Evolutionary conservation across 169 alveolate genomes (phyloP), one percentile per base, ranked within the genome.

Genomic region (Cryptosporidium felis): DNA sequence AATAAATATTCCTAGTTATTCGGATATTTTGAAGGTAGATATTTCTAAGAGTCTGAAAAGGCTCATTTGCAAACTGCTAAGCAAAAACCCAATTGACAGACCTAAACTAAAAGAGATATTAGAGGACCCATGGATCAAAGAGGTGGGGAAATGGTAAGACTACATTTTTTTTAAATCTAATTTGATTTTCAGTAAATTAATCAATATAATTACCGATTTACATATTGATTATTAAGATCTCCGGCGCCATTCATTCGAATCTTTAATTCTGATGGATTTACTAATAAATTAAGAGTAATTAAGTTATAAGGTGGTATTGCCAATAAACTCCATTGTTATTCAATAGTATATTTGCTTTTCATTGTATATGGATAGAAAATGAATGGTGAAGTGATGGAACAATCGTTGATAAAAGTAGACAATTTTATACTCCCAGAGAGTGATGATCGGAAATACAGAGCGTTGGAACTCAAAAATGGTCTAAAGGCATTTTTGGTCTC

Each of bases 401-500:
- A n/a, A n/a, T n/a, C n/a, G n/a, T n/a, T n/a, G n/a, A n/a, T n/a
- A 23, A 49, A 23, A 23, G 66, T 53, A 18, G 58, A 49, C 3
- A 36, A 58, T 6, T 10, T 74, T 3, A 16, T 40, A 28, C 67
- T 74, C 38, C 85, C 85, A 32, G 67, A 74, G 26, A 38, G 74
- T 6, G 85, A 74, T 14, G 67, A 74, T 38, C 32, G 85, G 30
- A 38, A 74, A 36, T 74, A 53, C 28, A 60, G 85, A 41, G 85
- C 74, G 5, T 14, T 74, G 23, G 56, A 53, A 5, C 26, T 74
- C 6, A 58, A 53, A 18, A 74, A 74, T 56, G 67, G 67, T 34
- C 46, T 74, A 16, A 74, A 65, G 2, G 85, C 58, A 10, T 74
- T 74, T 74, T 36, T 74, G 26, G 67, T 74, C 3, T 74, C 85